Evolutionary conservation across 768 basidiomycete genomes (phyloP), one percentile per base, ranked within the genome.

Genomic region (Tricholoma hemisulphureum): DNA sequence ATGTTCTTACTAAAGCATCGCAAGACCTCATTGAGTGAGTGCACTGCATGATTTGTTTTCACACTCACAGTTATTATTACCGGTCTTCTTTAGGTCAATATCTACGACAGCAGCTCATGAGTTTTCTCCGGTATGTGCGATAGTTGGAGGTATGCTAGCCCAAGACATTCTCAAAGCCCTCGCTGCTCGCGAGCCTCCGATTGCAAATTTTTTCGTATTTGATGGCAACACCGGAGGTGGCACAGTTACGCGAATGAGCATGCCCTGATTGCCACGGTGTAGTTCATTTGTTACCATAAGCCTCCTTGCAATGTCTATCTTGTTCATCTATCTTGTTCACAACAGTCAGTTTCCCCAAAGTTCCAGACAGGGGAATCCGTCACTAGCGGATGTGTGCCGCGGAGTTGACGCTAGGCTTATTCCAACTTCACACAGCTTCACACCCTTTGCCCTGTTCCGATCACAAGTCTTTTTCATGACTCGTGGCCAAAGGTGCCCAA

Each of bases 131-230:
- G 87, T 94, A 1, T 93, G 94, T 69, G 97, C 97, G 1, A 90
- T 99, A 32, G 80, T 99, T 35, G 97, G 97, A 24, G 97, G 97
- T 21, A 83, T 98, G 75, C 76, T 98, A 13, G 95, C 88, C 1
- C 97, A 98, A 71, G 97, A 99, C 69, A 88, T 98, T 52, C 78
- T 99, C 37, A 95, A 97, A 70, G 86, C 93, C 0, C 80, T 98
- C 35, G 90, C 88, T 55, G 92, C 88, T 56, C 88, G 93, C 51
- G 97, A 98, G 65, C 85, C 91, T 24, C 96, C 96, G 4, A 89
- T 97, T 61, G 89, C 91, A 52, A 99, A 99, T 71, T 88, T 97
- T 60, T 88, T 95, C 61, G 80, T 85, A 4, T 95, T 96, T 59
- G 93, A 98, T 71, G 93, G 93, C 9, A 84, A 78, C 62, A 87